Evolutionary conservation across 257 asterid species (phyloP).

Genomic region (Thymus mandschuricus): DNA sequence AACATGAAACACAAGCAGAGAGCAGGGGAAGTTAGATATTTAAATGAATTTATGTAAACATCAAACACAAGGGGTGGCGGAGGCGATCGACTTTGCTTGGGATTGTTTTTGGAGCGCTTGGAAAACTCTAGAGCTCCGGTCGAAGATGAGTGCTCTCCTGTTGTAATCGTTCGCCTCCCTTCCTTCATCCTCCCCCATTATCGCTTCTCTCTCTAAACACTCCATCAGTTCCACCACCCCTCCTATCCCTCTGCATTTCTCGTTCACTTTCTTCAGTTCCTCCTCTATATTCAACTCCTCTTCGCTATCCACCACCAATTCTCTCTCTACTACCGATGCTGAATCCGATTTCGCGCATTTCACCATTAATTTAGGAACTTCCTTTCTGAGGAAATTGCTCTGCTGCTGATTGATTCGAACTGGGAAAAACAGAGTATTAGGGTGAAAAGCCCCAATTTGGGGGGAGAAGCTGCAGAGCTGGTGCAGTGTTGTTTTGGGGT

Average conservation of each 20-base stretch:
- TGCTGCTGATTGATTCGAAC: neutral
- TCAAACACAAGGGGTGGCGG: neutral
- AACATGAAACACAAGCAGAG: neutral
- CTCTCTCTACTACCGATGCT: neutral
- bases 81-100: neutral
- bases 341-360: conserved; percentile 42
- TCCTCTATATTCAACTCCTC: conserved; percentile 38
- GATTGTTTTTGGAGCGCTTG: conserved; percentile 63
- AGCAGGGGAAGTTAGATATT: neutral
- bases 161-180: conserved; percentile 72
- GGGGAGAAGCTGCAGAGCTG: neutral
- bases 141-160: conserved; percentile 74
- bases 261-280: conserved; percentile 41
- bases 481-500: conserved; percentile 20
- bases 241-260: conserved; percentile 49
- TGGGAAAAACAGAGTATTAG: neutral
- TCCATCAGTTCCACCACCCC: conserved; percentile 69
- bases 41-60: no score
- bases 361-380: neutral
- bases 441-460: conserved; percentile 12
- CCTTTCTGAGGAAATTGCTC: neutral
- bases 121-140: conserved; percentile 66
- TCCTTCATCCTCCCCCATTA: conserved; percentile 86
- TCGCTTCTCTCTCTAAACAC: conserved; percentile 85
- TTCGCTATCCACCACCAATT: no score